Percentiles rank a stretch among this genome's conserved stretches.
Conservation (phyloP, 495 filamentous ascomycete species). For the Lindgomyces ingoldianus region DNA sequence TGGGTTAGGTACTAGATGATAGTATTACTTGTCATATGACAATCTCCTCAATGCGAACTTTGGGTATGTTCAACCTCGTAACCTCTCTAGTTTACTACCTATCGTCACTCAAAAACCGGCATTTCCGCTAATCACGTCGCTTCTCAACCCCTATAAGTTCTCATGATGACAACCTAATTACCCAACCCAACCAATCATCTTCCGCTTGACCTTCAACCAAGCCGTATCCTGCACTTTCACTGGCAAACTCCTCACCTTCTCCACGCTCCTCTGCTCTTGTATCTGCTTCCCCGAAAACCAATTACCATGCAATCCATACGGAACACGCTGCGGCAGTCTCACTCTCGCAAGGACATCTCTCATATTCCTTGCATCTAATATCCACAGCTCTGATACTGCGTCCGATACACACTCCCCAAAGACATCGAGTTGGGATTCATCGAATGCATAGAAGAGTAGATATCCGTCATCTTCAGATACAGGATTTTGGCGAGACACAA, state of each 20-base stretch:
- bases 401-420: constrained; percentile 46
- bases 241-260: constrained; percentile 21
- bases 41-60: too few species aligned
- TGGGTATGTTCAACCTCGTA: too few species aligned
- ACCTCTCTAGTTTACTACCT: too few species aligned
- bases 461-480: constrained; percentile 58
- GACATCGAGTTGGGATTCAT: constrained; percentile 55
- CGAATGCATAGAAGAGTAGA: constrained; percentile 63
- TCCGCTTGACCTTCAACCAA: background rate
- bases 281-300: constrained; percentile 65
- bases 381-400: constrained; percentile 63
- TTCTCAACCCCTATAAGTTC: background rate
- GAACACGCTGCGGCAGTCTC: constrained; percentile 62
- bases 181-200: background rate
- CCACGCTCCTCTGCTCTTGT: constrained; percentile 37
- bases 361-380: constrained; percentile 63
- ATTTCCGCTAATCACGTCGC: too few species aligned
- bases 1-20: too few species aligned
- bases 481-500: constrained; percentile 50
- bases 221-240: background rate
- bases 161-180: too few species aligned
- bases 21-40: too few species aligned
- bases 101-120: too few species aligned
- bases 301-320: constrained; percentile 66
- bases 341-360: constrained; percentile 56